Percentiles rank a stretch among this genome's conserved stretches.
Evolutionary conservation across 768 basidiomycete genomes (phyloP).

Genomic region (Filobasidium floriforme): DNA sequence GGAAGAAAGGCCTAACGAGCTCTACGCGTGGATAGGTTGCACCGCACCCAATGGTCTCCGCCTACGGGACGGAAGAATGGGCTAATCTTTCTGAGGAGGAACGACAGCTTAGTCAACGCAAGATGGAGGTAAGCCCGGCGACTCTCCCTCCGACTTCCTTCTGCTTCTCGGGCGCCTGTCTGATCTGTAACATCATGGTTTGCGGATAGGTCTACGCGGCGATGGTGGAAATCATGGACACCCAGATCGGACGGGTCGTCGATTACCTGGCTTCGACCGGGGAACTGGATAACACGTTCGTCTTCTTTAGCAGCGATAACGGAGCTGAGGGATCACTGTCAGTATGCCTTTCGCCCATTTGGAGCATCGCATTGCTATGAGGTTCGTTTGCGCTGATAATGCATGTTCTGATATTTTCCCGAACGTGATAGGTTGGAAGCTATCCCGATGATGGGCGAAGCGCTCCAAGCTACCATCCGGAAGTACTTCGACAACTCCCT

Average conservation of each 20-base stretch:
- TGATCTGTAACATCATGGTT: not conserved
- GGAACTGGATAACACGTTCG: constrained; percentile 39
- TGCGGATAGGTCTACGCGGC: constrained; percentile 27
- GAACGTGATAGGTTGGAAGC: constrained; percentile 26
- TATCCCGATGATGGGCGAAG: constrained; percentile 30
- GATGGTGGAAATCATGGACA: constrained; percentile 39
- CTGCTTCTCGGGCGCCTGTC: not conserved
- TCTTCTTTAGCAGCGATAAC: constrained; percentile 40
- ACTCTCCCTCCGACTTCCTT: not conserved
- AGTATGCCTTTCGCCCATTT: constrained; percentile 8
- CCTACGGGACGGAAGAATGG: constrained; percentile 30
- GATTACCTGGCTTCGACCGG: constrained; percentile 29
- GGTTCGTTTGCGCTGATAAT: not conserved
- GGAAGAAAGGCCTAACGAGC: too few relatives aligned
- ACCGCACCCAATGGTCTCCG: constrained; percentile 31
- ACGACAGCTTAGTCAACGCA: constrained; percentile 13
- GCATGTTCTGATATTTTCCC: too few relatives aligned
- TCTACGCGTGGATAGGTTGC: constrained; percentile 14
- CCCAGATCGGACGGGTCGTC: constrained; percentile 34
- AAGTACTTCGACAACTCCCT: constrained; percentile 32
- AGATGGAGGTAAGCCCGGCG: constrained; percentile 1
- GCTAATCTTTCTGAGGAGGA: constrained; percentile 30
- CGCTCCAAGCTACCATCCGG: constrained; percentile 21
- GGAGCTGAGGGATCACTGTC: constrained; percentile 38
- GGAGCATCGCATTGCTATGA: not conserved